phyloP scores from a whole-genome alignment of 2,329 filamentous ascomycete genomes.

The Botryotinia narcissicola region DNA sequence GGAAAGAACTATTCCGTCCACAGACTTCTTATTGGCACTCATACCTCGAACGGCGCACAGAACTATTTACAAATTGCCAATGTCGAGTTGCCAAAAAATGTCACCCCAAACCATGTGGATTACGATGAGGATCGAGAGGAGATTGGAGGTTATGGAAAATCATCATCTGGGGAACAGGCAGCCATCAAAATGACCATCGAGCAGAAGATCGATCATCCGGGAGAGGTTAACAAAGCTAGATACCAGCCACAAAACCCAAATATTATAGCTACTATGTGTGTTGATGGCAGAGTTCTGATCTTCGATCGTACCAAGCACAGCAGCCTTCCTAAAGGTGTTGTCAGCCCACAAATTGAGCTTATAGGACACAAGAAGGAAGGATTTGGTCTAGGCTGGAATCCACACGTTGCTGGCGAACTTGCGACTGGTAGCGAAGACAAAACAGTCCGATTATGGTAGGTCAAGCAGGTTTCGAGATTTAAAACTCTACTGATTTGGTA shows the following conservation, averaged over 20 bases:
- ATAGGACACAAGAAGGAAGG: constrained; percentile 86
- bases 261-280: constrained; percentile 88
- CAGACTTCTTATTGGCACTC: constrained; percentile 87
- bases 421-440: constrained; percentile 89
- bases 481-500: constrained; percentile 3
- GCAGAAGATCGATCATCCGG: constrained; percentile 93
- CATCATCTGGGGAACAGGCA: constrained; percentile 61
- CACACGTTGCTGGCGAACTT: constrained; percentile 72
- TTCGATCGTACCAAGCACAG: constrained; percentile 96
- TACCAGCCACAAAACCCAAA: constrained; percentile 98
- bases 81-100: constrained; percentile 83
- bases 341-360: constrained; percentile 59
- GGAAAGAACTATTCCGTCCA: constrained; percentile 87
- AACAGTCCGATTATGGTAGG: constrained; percentile 86
- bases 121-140: constrained; percentile 92
- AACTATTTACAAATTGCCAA: constrained; percentile 96
- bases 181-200: constrained; percentile 86
- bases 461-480: constrained; percentile 4
- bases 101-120: constrained; percentile 70
- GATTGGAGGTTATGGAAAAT: constrained; percentile 85
- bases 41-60: constrained; percentile 79
- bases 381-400: constrained; percentile 91
- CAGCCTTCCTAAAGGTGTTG: constrained; percentile 58
- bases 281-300: constrained; percentile 83
- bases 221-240: constrained; percentile 96